Percentiles rank a stretch among this genome's conserved stretches.
These are phyloP conservation scores for Seiridium cupressi DNA, from an alignment of 2,329 filamentous ascomycete species.

Conservation along the genomic window DNA sequence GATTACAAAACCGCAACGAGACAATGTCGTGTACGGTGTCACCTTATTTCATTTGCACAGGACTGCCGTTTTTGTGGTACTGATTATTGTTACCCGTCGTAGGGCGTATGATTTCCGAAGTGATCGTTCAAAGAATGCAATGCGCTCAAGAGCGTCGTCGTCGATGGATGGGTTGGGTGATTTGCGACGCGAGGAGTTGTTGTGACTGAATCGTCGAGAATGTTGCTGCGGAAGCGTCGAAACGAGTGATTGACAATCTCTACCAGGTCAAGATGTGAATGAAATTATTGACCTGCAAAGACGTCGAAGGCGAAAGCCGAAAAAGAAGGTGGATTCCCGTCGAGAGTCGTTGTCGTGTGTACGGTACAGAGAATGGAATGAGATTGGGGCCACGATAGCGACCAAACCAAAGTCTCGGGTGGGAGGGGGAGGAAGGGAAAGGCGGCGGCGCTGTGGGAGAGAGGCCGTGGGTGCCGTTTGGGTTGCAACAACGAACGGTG, in stretches of 20 bases:
- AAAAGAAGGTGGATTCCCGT: neutral
- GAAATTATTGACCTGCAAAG: slow-evolving; percentile 12
- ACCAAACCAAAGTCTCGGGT: slow-evolving; percentile 4
- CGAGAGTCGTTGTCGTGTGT: neutral
- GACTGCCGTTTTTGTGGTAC: neutral
- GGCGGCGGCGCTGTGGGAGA: slow-evolving; percentile 1
- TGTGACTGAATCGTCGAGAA: neutral
- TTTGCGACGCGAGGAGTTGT: neutral
- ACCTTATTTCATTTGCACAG: slow-evolving; percentile 1
- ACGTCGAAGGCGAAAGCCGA: neutral
- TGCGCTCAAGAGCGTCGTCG: slow-evolving; percentile 19
- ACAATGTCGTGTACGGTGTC: neutral
- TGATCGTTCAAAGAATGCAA: slow-evolving; percentile 19
- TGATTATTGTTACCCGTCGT: neutral
- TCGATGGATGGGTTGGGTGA: neutral
- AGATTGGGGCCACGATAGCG: slow-evolving; percentile 5
- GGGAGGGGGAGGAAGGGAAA: slow-evolving; percentile 10
- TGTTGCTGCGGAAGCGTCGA: neutral
- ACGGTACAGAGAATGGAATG: slow-evolving; percentile 14
- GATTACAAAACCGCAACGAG: neutral
- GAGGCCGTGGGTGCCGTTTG: slow-evolving; percentile 1
- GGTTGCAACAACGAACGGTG: slow-evolving; percentile 2
- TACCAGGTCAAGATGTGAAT: slow-evolving; percentile 7
- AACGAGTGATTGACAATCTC: neutral
- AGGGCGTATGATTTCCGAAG: neutral